phyloP scores from a whole-genome alignment of 306 rosid genomes.

The Rubus idaeus region DNA sequence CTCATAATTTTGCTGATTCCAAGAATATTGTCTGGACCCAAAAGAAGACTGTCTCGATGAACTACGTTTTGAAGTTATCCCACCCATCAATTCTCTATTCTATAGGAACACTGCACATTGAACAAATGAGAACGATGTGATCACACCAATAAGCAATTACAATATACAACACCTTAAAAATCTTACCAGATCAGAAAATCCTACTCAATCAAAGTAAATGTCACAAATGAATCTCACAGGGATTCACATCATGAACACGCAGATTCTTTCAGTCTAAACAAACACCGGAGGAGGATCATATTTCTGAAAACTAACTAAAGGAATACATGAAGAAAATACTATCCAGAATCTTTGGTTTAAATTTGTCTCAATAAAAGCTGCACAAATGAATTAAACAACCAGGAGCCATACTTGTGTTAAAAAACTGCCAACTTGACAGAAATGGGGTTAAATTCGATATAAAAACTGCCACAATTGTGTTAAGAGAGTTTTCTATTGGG shows the following conservation, averaged over 20 bases:
- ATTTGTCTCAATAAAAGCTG: not conserved
- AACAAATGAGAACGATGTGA: not conserved
- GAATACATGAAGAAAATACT: not conserved
- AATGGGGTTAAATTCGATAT: not conserved
- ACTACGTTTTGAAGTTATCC: slow-evolving; percentile 56
- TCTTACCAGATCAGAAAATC: not conserved
- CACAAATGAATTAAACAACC: not conserved
- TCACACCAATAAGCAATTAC: not conserved
- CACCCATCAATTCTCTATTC: slow-evolving; percentile 66
- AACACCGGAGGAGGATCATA: not conserved
- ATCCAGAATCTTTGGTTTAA: not conserved
- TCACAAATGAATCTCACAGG: not conserved
- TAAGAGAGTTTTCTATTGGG: not conserved
- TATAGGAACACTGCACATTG: slow-evolving; percentile 27
- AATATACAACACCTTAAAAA: not conserved
- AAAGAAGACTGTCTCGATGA: slow-evolving; percentile 42
- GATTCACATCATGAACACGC: slow-evolving; percentile 1
- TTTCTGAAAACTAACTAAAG: not conserved
- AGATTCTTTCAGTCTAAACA: not conserved
- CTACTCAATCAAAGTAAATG: not conserved
- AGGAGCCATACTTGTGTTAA: not conserved
- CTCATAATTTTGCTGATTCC: slow-evolving; percentile 39
- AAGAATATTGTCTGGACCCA: slow-evolving; percentile 40
- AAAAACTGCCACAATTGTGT: not conserved
- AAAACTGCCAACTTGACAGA: not conserved